Evolutionary conservation across 176 grass and related monocot species (phyloP).

Genomic region (Sorghum bicolor): DNA sequence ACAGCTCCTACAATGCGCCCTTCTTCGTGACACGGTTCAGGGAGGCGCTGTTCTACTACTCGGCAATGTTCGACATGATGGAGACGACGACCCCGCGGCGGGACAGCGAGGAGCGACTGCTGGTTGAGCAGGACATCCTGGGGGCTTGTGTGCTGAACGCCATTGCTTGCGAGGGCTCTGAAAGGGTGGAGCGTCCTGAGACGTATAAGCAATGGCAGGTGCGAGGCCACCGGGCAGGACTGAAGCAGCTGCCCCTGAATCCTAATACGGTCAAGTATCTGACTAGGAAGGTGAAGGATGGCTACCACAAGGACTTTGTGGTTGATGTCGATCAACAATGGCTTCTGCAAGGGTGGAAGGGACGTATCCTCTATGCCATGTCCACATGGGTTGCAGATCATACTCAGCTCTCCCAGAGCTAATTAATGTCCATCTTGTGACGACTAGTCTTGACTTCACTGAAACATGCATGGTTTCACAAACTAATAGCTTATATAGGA

Average conservation of each 20-base stretch:
- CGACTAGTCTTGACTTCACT: background rate
- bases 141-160: constrained; percentile 19
- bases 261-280: background rate
- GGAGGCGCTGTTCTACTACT: constrained; percentile 34
- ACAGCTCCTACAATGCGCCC: constrained; percentile 15
- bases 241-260: constrained; percentile 25
- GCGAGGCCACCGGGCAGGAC: constrained; percentile 10
- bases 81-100: constrained; percentile 24
- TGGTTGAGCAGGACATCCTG: constrained; percentile 24
- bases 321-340: constrained; percentile 35
- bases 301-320: constrained; percentile 48
- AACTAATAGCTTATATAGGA: no score
- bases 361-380: background rate
- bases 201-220: constrained; percentile 44
- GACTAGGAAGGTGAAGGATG: background rate
- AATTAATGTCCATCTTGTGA: no score
- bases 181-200: constrained; percentile 37
- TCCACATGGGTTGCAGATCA: constrained; percentile 37
- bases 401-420: background rate
- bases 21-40: constrained; percentile 43
- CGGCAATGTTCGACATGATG: constrained; percentile 28
- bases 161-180: constrained; percentile 40
- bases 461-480: no score
- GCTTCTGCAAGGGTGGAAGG: constrained; percentile 13
- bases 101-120: background rate